Percentiles rank a stretch among this genome's conserved stretches.
These are phyloP conservation scores for Candida arabinofermentans DNA, from an alignment of 805 yeast species.

Conservation along the genomic window DNA sequence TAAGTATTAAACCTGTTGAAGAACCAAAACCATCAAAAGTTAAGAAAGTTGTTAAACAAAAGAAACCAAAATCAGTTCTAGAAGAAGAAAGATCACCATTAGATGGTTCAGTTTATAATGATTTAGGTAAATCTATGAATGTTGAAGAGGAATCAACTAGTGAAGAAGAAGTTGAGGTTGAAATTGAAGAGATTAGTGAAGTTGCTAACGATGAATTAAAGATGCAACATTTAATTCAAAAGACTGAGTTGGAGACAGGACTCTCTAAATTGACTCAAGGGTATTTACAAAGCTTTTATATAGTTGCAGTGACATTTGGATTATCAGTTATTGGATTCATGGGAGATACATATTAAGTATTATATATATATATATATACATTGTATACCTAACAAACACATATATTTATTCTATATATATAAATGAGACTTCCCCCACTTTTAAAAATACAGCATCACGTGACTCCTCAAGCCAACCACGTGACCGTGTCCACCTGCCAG, in stretches of 20 bases:
- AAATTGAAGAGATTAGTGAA: conserved; percentile 25
- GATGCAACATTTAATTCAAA: conserved; percentile 35
- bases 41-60: conserved; percentile 21
- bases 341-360: conserved; percentile 42
- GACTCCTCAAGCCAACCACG: too few species aligned
- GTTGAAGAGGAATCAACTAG: conserved; percentile 21
- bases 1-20: conserved; percentile 19
- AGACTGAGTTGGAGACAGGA: conserved; percentile 32
- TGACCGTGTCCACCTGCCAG: too few species aligned
- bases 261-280: conserved; percentile 34
- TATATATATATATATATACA: background rate
- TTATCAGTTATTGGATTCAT: conserved; percentile 51
- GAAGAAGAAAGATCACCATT: conserved; percentile 37
- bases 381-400: background rate
- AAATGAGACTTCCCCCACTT: background rate
- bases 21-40: conserved; percentile 12
- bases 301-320: conserved; percentile 43
- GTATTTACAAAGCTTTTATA: conserved; percentile 37
- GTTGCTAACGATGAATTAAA: conserved; percentile 30
- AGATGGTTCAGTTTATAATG: conserved; percentile 43
- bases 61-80: conserved; percentile 9
- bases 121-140: conserved; percentile 36
- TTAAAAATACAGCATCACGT: too few species aligned
- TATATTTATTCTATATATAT: background rate
- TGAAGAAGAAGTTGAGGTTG: conserved; percentile 25